Evolutionary conservation across 2,329 filamentous ascomycete species (phyloP).

Genomic region (Cladorrhinum sp.): DNA sequence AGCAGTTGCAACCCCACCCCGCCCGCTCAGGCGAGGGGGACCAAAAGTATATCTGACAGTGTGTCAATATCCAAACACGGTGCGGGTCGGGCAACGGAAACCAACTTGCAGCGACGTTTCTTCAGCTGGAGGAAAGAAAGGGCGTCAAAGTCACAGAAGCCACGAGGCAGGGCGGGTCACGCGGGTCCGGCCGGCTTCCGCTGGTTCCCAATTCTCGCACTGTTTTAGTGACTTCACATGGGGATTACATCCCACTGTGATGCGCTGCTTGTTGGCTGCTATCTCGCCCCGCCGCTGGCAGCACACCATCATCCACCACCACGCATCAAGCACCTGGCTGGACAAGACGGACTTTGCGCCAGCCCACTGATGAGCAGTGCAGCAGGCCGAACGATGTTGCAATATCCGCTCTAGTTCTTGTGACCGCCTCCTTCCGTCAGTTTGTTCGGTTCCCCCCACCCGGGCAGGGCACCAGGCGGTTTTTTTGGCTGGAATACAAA

Average conservation of each 20-base stretch:
- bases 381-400: conserved; percentile 13
- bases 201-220: background rate
- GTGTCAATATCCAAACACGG: background rate
- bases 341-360: conserved; percentile 7
- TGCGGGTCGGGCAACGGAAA: background rate
- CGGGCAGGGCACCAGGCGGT: conserved; percentile 8
- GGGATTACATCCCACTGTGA: conserved; percentile 15
- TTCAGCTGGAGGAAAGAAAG: background rate
- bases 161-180: conserved; percentile 2
- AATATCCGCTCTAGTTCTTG: conserved; percentile 19
- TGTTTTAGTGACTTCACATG: conserved; percentile 1
- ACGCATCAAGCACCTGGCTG: background rate
- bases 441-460: conserved; percentile 7
- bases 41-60: background rate
- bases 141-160: background rate
- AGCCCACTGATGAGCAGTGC: background rate
- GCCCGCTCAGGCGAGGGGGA: background rate
- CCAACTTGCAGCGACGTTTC: background rate
- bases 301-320: background rate
- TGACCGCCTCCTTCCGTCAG: conserved; percentile 19
- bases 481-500: conserved; percentile 18
- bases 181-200: conserved; percentile 6
- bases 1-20: background rate
- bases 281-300: conserved; percentile 10
- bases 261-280: conserved; percentile 11